Percentiles rank a stretch among this genome's conserved stretches.
Conservation (phyloP, 2,329 filamentous ascomycete genomes). For the Corniculantispora saksenae region DNA sequence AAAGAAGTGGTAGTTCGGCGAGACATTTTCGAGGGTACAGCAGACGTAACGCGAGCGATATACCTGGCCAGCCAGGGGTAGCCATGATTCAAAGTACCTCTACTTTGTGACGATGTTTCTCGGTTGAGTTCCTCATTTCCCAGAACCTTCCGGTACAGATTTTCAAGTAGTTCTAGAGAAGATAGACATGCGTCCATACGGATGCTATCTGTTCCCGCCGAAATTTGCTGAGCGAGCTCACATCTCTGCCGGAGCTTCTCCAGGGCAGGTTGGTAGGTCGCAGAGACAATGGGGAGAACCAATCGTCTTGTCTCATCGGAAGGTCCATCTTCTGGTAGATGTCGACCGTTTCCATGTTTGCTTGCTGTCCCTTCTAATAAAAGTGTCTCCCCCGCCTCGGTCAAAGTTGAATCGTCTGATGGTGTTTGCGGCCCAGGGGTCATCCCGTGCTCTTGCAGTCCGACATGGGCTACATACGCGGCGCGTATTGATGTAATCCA, state of each 20-base stretch:
- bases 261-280: constrained; percentile 15
- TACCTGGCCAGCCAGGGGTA: constrained; percentile 38
- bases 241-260: constrained; percentile 6
- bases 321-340: constrained; percentile 7
- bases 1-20: constrained; percentile 41
- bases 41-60: constrained; percentile 34
- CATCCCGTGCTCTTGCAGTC: constrained; percentile 28
- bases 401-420: not conserved
- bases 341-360: not conserved
- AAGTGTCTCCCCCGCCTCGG: not conserved
- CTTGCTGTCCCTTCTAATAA: not conserved
- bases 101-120: not conserved
- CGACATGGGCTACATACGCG: constrained; percentile 34
- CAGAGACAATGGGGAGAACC: not conserved
- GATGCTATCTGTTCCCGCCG: not conserved
- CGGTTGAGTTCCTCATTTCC: not conserved
- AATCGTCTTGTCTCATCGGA: constrained; percentile 12
- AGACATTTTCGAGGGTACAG: constrained; percentile 29
- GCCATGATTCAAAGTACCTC: constrained; percentile 26
- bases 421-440: not conserved
- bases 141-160: not conserved
- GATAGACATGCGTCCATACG: not conserved
- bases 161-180: not conserved
- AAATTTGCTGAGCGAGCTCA: not conserved
- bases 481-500: constrained; percentile 43